Conservation (phyloP, 345 rosid species). For the Melaleuca alternifolia region DNA sequence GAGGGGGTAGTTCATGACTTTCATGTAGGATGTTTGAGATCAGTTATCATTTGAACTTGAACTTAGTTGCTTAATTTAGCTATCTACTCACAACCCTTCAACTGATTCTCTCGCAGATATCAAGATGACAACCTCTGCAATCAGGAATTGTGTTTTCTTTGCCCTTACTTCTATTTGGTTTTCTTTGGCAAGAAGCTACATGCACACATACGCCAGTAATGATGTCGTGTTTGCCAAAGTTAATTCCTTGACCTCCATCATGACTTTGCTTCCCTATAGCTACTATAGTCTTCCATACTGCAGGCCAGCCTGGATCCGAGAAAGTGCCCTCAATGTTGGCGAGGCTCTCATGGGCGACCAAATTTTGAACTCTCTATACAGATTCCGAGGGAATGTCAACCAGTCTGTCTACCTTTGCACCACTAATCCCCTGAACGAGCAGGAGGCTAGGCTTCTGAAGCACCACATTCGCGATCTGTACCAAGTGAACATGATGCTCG, state of each 20-base stretch:
- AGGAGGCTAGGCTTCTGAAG: not conserved
- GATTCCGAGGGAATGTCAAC: not conserved
- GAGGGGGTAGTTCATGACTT: not conserved
- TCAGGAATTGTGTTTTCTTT: constrained; percentile 17
- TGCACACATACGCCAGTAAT: constrained; percentile 51
- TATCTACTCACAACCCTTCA: not conserved
- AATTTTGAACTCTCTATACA: not conserved
- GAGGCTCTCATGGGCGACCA: constrained; percentile 7
- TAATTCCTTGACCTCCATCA: constrained; percentile 83
- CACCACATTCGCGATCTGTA: not conserved
- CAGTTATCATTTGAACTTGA: not conserved
- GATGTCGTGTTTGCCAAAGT: constrained; percentile 52
- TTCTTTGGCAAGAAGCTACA: constrained; percentile 77
- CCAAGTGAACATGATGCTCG: constrained; percentile 4
- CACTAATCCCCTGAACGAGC: not conserved
- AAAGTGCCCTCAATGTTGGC: not conserved
- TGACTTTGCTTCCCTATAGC: constrained; percentile 72
- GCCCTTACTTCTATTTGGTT: constrained; percentile 43
- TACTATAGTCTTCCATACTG: constrained; percentile 60
- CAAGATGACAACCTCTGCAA: not conserved
- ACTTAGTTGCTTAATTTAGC: not conserved
- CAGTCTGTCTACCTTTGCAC: constrained; percentile 7
- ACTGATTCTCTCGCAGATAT: not conserved
- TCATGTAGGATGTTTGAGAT: not conserved
- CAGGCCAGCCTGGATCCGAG: not conserved